Conservation (phyloP, 345 rosid species). For the Orychophragmus violaceus region DNA sequence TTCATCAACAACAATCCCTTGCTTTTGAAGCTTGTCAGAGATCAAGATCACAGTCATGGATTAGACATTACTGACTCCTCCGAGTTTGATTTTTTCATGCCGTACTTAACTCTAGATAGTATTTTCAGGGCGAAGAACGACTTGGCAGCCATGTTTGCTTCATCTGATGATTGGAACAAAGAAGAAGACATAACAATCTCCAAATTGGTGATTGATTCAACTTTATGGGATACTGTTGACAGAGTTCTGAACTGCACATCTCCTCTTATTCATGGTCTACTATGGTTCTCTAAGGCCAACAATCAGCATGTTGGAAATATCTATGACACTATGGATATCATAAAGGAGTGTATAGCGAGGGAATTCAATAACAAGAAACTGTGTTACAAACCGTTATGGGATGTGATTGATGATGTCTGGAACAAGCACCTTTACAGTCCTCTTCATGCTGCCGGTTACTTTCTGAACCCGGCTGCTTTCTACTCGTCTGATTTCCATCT, state of each 20-base stretch:
- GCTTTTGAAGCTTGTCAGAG: slow-evolving; percentile 29
- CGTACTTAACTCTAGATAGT: slow-evolving; percentile 44
- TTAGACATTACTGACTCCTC: slow-evolving; percentile 27
- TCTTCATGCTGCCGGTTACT: slow-evolving; percentile 66
- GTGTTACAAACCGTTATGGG: slow-evolving; percentile 42
- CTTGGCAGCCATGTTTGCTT: slow-evolving; percentile 37
- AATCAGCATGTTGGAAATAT: slow-evolving; percentile 44
- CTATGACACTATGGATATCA: slow-evolving; percentile 56
- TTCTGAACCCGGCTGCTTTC: slow-evolving; percentile 50
- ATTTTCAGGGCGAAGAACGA: slow-evolving; percentile 35
- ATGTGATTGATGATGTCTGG: slow-evolving; percentile 62
- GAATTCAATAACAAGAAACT: slow-evolving; percentile 24
- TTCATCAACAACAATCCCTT: slow-evolving; percentile 29
- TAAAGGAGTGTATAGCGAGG: slow-evolving; percentile 43
- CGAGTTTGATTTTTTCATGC: slow-evolving; percentile 33
- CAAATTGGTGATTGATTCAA: slow-evolving; percentile 30
- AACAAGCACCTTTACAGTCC: slow-evolving; percentile 41
- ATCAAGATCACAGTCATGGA: slow-evolving; percentile 13
- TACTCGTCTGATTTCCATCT: slow-evolving; percentile 41
- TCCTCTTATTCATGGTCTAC: slow-evolving; percentile 42
- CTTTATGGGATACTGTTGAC: slow-evolving; percentile 47
- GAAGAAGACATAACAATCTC: slow-evolving; percentile 34
- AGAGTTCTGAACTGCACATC: slow-evolving; percentile 38
- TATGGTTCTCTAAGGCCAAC: slow-evolving; percentile 29
- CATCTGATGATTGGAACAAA: slow-evolving; percentile 35